Evolutionary conservation across 116 monocot genomes (phyloP).

Genomic region (Thalassia testudinum): DNA sequence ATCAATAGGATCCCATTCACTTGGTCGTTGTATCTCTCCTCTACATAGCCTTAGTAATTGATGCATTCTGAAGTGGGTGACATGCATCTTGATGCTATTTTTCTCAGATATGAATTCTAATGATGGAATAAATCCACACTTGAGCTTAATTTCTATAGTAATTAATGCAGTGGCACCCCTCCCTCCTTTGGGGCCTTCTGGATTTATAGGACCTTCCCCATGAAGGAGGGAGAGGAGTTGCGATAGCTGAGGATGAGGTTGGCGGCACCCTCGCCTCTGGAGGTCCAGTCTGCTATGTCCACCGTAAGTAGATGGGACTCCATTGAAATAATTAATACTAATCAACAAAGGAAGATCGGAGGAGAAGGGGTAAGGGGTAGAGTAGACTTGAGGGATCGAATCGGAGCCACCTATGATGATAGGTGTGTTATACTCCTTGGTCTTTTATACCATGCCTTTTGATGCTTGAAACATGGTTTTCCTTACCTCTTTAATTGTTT

Average conservation of each 20-base stretch:
- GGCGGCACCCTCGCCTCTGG: slow-evolving; percentile 93
- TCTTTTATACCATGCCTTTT: too few species aligned
- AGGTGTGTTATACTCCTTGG: too few species aligned
- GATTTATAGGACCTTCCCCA: slow-evolving; percentile 68
- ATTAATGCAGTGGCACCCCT: too few species aligned
- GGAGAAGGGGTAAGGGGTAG: too few species aligned
- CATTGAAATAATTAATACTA: too few species aligned
- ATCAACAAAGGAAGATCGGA: too few species aligned
- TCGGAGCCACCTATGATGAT: too few species aligned
- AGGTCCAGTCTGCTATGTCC: slow-evolving; percentile 68
- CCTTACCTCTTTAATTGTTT: too few species aligned
- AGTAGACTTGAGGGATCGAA: too few species aligned
- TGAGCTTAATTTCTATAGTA: too few species aligned
- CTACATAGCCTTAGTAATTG: slow-evolving; percentile 61
- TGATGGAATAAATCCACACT: slow-evolving; percentile 49
- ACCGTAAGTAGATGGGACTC: slow-evolving; percentile 15
- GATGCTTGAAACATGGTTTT: too few species aligned
- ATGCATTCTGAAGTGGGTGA: slow-evolving; percentile 32
- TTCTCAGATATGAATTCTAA: slow-evolving; percentile 9
- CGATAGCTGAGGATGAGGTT: slow-evolving; percentile 69
- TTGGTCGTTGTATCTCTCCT: slow-evolving; percentile 48
- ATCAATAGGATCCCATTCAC: slow-evolving; percentile 79
- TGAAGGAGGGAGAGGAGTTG: slow-evolving; percentile 41
- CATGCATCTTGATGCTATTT: slow-evolving; percentile 7
- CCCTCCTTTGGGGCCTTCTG: slow-evolving; percentile 27